A percentile compares a stretch with the other conserved stretches of the same genome.
phyloP scores from a whole-genome alignment of 2,329 filamentous ascomycete genomes.

The Colletotrichum gloeosporioides region DNA sequence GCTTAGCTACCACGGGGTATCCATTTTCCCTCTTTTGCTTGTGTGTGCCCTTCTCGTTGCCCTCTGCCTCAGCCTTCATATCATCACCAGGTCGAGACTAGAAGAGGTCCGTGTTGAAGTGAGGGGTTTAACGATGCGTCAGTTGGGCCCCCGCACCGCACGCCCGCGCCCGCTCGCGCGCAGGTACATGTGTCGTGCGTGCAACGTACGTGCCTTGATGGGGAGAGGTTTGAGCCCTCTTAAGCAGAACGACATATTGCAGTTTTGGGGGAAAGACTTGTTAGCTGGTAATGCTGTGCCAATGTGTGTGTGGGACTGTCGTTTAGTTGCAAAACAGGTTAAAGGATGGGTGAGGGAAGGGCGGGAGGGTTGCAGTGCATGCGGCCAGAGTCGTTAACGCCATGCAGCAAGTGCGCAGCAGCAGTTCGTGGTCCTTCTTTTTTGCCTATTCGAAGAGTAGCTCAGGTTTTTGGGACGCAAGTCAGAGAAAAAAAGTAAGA shows the following conservation, averaged over 20 bases:
- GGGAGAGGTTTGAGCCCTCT: not conserved
- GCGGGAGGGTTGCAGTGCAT: not conserved
- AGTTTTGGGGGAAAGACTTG: not conserved
- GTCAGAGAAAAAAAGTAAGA: not conserved
- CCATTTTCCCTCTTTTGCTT: not conserved
- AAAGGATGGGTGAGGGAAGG: not conserved
- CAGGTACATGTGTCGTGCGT: not conserved
- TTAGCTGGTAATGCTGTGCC: not conserved
- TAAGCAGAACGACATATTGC: not conserved
- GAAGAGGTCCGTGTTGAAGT: conserved; percentile 6
- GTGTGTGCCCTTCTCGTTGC: not conserved
- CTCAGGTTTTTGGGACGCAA: not conserved
- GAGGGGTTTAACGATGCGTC: not conserved
- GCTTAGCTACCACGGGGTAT: not conserved
- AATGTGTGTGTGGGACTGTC: not conserved
- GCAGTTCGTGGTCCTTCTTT: not conserved
- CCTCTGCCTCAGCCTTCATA: not conserved
- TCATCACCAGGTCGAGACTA: not conserved
- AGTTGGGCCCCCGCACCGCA: not conserved
- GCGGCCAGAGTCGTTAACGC: not conserved
- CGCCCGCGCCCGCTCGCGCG: not conserved
- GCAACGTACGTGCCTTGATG: not conserved
- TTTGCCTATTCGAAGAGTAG: not conserved
- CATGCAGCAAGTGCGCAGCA: not conserved
- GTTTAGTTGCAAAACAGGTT: not conserved